phyloP scores from a whole-genome alignment of 371 early-diverging fungal genomes.

The Haplosporangium sp. region DNA sequence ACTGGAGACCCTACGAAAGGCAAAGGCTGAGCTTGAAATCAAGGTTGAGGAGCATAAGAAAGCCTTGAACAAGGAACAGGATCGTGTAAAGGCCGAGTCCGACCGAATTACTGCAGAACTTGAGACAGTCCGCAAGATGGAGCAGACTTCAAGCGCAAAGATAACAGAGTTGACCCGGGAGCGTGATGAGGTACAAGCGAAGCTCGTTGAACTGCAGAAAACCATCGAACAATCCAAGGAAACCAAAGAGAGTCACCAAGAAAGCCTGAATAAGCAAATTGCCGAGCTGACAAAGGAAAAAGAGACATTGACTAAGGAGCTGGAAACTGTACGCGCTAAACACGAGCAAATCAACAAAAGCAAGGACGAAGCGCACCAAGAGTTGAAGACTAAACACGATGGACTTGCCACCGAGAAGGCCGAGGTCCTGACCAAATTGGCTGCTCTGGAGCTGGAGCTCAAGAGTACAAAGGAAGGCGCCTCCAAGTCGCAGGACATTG shows the following conservation, averaged over 20 bases:
- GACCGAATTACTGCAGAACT: constrained; percentile 13
- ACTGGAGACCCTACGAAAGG: constrained; percentile 16
- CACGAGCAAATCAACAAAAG: constrained; percentile 17
- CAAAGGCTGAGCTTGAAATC: constrained; percentile 25
- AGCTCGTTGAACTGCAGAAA: constrained; percentile 54
- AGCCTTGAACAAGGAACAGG: constrained; percentile 20
- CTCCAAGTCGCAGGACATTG: constrained; percentile 15
- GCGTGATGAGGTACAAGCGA: constrained; percentile 43
- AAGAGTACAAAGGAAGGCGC: constrained; percentile 22
- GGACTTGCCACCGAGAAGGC: constrained; percentile 28
- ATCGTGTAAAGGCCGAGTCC: constrained; percentile 7
- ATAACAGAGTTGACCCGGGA: constrained; percentile 18
- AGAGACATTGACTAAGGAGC: constrained; percentile 28
- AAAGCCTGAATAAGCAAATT: constrained; percentile 23
- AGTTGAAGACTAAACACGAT: constrained; percentile 45
- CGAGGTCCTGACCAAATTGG: constrained; percentile 23
- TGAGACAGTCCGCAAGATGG: constrained; percentile 18
- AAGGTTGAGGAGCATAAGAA: constrained; percentile 17
- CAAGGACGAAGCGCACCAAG: constrained; percentile 28
- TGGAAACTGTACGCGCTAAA: constrained; percentile 54
- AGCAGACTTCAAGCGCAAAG: constrained; percentile 5
- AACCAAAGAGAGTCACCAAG: constrained; percentile 38
- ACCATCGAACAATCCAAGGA: constrained; percentile 41
- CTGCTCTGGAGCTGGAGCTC: constrained; percentile 8
- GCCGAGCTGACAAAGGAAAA: constrained; percentile 24